Base-by-base conservation (phyloP, 371 early-diverging fungal species). In the Saksenaea vasiformis region DNA sequence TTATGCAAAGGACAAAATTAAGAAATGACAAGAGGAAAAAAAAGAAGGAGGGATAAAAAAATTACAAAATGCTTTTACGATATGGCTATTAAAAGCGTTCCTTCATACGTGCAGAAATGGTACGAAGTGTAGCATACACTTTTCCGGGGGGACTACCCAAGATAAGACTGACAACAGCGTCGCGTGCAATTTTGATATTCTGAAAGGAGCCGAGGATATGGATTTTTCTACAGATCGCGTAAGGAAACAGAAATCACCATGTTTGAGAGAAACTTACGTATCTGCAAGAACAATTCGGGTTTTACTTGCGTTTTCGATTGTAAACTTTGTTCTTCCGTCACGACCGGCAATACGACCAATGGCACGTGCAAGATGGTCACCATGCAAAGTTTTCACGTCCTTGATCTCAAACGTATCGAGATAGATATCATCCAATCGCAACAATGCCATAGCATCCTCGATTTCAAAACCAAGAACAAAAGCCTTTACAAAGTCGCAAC, bases 291-390 rank as follows among this genome's bases (percentile, higher is more conserved):
- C 96, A 59, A 99, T 94, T 64, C 99, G 89, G 10, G 99, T 98
- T 74, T 95, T 93, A 60, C 95, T 92, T 31, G 98, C 92, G 73
- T 99, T 81, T 66, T 81, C 82, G 62, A 99, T 99, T 14, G 98
- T 93, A 64, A 91, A 95, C 74, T 95, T 95, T 15, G 98, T 98
- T 79, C 97, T 98, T 56, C 99, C 99, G 69, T 98, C 94, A 79
- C 95, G 93, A 60, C 99, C 99, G 39, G 99, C 98, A 72, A 99
- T 94, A 77, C 99, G 95, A 69, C 99, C 99, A 72, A 99, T 81
- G 66, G 99, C 99, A 67, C 99, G 90, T 26, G 97, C 91, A 73
- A 99, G 79, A 79, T 99, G 97, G 69, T 97, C 95, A 56, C 97
- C 96, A 58, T 91, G 91, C 53, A 99, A 78, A 14, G 95, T 97